These are phyloP conservation scores for Suillus discolor DNA, from an alignment of 768 basidiomycete genomes.

Conservation along the genomic window DNA sequence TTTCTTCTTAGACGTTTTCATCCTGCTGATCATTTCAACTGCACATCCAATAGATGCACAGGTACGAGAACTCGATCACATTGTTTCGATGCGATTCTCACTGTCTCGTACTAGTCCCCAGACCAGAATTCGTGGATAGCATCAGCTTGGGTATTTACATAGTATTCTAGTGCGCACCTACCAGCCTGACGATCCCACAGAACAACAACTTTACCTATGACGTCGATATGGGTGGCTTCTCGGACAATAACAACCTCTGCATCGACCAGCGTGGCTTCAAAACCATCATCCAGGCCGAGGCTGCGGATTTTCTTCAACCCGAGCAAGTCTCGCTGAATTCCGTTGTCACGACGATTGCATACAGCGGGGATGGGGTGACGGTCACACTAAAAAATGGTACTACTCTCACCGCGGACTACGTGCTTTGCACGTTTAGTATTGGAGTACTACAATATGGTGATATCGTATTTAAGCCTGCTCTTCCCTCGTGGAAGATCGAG, in stretches of 20 bases:
- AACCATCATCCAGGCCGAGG: constrained; percentile 57
- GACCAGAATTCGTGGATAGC: constrained; percentile 66
- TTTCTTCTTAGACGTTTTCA: neutral
- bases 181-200: constrained; percentile 33
- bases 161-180: neutral
- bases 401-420: constrained; percentile 54
- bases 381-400: constrained; percentile 49
- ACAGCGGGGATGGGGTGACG: constrained; percentile 46
- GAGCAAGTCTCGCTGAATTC: constrained; percentile 52
- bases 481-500: constrained; percentile 66
- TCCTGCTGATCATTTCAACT: constrained; percentile 10
- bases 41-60: constrained; percentile 24
- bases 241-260: constrained; percentile 51
- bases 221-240: constrained; percentile 57
- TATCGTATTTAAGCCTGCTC: constrained; percentile 53
- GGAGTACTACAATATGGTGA: constrained; percentile 71
- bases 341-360: constrained; percentile 49
- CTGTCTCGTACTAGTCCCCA: constrained; percentile 55
- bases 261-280: constrained; percentile 68
- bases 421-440: constrained; percentile 67
- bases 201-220: constrained; percentile 65
- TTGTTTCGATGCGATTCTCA: constrained; percentile 11
- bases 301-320: constrained; percentile 51
- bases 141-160: constrained; percentile 55
- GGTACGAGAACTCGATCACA: constrained; percentile 16